Base-by-base conservation (phyloP, 345 rosid species). In the Ceriops tagal region DNA sequence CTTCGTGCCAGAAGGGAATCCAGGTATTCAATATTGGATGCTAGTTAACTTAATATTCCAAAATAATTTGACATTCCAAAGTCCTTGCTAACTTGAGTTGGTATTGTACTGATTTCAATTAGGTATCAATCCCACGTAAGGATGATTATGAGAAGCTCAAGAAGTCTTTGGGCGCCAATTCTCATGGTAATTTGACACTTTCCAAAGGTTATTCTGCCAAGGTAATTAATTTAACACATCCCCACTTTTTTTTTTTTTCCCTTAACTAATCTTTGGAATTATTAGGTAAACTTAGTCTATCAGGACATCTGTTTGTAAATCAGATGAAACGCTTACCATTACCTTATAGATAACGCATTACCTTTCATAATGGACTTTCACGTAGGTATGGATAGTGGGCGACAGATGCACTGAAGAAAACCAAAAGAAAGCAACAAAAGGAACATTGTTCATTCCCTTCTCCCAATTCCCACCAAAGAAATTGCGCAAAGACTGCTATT, bases 301-400 rank as follows among this genome's bases (percentile, higher is more conserved):
- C 4, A 43, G 0, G 0, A 13, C 0, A 13, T 15, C 1, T 43
- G 1, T 11, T 1, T 43, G 5, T 11, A 43, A 43, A 3, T 43
- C 5, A 43, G 1, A 13, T 43, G 18, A 11, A 43, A 11, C 19
- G 0, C 49, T 3, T 13, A 43, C 5, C 49, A 43, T 43, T 43
- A 13, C 49, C 18, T 43, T 11, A 13, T 2, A 39, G 47, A 39
- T 39, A 43, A 43, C 15, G 3, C 47, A 11, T 43, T 43, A 43
- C 18, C 16, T 43, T 43, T 43, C 43, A 10, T 19, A 69, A 32
- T 35, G 21, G 19, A 30, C 19, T 26, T 8, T 4, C 18, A 27
- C 57, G 31, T 35, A 91, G 95, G 72, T 76, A 47, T 89, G 97
- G 95, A 51, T 91, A 52, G 85, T 83, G 61, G 95, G 88, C 59